Conservation (phyloP, 2,329 filamentous ascomycete species). For the Chrysoporthe deuterocubensis region DNA sequence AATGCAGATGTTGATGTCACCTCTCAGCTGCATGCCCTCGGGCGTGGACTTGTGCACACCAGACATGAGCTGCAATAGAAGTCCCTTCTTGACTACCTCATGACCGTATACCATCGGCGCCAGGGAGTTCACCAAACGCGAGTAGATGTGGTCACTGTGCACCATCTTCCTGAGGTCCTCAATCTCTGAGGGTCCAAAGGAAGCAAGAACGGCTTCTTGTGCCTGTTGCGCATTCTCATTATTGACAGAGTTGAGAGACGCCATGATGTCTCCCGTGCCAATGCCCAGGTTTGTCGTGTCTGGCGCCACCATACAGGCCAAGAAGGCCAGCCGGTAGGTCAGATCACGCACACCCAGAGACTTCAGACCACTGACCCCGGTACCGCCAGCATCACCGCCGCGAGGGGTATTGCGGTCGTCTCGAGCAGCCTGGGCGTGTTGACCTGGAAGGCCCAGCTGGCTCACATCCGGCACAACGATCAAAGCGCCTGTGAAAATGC, state of each 20-base stretch:
- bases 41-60: slow-evolving; percentile 90
- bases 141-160: slow-evolving; percentile 93
- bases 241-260: slow-evolving; percentile 75
- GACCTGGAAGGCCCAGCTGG: slow-evolving; percentile 87
- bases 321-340: slow-evolving; percentile 94
- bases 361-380: slow-evolving; percentile 86
- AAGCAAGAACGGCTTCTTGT: slow-evolving; percentile 84
- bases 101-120: slow-evolving; percentile 98
- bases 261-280: slow-evolving; percentile 82
- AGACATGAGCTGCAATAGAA: slow-evolving; percentile 93
- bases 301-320: slow-evolving; percentile 93
- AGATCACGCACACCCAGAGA: slow-evolving; percentile 92
- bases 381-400: slow-evolving; percentile 79
- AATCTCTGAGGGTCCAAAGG: slow-evolving; percentile 84
- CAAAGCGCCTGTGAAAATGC: slow-evolving; percentile 93
- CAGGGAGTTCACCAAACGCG: slow-evolving; percentile 87
- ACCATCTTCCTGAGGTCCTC: slow-evolving; percentile 92
- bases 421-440: slow-evolving; percentile 79
- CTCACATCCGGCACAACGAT: slow-evolving; percentile 98
- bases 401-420: slow-evolving; percentile 77
- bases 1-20: slow-evolving; percentile 98
- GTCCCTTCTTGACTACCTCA: slow-evolving; percentile 95
- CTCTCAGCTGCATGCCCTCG: slow-evolving; percentile 93
- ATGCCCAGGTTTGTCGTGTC: slow-evolving; percentile 82
- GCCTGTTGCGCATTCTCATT: slow-evolving; percentile 79